phyloP scores from a whole-genome alignment of 2,329 filamentous ascomycete species.

The Aspergillus sp. region DNA sequence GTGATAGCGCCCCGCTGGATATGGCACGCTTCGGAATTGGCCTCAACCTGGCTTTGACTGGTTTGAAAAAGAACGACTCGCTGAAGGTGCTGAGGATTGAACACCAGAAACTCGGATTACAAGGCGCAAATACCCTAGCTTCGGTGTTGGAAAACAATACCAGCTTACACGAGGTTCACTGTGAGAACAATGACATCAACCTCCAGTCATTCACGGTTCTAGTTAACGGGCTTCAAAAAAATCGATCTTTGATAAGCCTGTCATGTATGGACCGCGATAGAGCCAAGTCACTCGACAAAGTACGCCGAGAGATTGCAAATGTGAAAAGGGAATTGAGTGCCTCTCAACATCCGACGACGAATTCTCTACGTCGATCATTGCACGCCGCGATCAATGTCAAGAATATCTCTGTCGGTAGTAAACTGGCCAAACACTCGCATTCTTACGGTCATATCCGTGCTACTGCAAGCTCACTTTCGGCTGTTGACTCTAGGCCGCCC shows the following conservation, averaged over 20 bases:
- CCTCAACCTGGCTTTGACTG: slow-evolving; percentile 64
- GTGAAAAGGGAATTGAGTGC: slow-evolving; percentile 44
- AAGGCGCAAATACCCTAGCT: slow-evolving; percentile 68
- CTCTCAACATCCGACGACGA: slow-evolving; percentile 33
- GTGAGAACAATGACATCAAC: slow-evolving; percentile 70
- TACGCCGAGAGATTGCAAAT: slow-evolving; percentile 56
- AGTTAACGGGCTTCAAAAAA: slow-evolving; percentile 67
- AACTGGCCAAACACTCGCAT: slow-evolving; percentile 32
- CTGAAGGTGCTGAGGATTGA: slow-evolving; percentile 64
- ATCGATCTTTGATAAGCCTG: slow-evolving; percentile 62
- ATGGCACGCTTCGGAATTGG: slow-evolving; percentile 68
- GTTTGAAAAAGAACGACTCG: slow-evolving; percentile 63
- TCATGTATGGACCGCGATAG: slow-evolving; percentile 65
- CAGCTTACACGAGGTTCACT: slow-evolving; percentile 64
- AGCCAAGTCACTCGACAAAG: slow-evolving; percentile 59
- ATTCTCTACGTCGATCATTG: slow-evolving; percentile 45
- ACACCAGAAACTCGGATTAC: slow-evolving; percentile 67
- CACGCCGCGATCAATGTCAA: slow-evolving; percentile 40
- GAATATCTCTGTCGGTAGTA: slow-evolving; percentile 29
- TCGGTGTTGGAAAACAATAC: slow-evolving; percentile 66
- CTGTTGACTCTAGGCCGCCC: slow-evolving; percentile 27
- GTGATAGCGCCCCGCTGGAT: slow-evolving; percentile 70
- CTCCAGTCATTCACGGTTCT: slow-evolving; percentile 69
- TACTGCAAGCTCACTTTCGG: slow-evolving; percentile 14
- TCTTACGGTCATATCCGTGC: slow-evolving; percentile 17